A percentile compares a stretch with the other conserved stretches of the same genome.
Evolutionary conservation across 768 basidiomycete species (phyloP).

Genomic region (Pholiota molesta): DNA sequence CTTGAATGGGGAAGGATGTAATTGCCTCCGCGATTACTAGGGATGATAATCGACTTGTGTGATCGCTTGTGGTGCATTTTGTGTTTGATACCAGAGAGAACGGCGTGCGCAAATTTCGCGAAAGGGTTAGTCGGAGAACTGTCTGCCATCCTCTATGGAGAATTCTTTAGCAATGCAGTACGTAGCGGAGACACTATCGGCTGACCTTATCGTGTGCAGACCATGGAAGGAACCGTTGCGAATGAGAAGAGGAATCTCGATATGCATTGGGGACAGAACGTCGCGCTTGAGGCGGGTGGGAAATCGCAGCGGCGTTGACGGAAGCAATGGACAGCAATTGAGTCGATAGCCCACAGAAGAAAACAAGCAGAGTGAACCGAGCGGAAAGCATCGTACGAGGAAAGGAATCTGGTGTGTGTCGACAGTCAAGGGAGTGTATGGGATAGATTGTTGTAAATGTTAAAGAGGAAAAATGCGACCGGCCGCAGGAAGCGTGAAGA

Average conservation of each 20-base stretch:
- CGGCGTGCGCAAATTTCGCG: slow-evolving; percentile 12
- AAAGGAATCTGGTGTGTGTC: slow-evolving; percentile 4
- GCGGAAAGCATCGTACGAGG: slow-evolving; percentile 47
- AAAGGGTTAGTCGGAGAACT: slow-evolving; percentile 11
- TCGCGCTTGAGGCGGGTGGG: slow-evolving; percentile 6
- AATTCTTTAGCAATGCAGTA: neutral
- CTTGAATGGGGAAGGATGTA: slow-evolving; percentile 20
- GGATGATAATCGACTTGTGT: slow-evolving; percentile 19
- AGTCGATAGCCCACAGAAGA: slow-evolving; percentile 47
- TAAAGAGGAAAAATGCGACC: slow-evolving; percentile 23
- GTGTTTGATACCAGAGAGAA: slow-evolving; percentile 13
- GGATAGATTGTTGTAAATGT: slow-evolving; percentile 12
- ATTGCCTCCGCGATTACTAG: slow-evolving; percentile 18
- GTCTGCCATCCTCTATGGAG: slow-evolving; percentile 13
- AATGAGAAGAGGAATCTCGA: neutral
- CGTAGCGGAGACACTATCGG: slow-evolving; percentile 1
- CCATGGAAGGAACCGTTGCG: slow-evolving; percentile 9
- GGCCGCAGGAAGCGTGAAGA: slow-evolving; percentile 25
- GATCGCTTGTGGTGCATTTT: slow-evolving; percentile 15
- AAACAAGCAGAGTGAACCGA: slow-evolving; percentile 48
- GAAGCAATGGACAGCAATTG: slow-evolving; percentile 36
- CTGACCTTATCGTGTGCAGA: slow-evolving; percentile 16
- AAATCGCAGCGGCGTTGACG: slow-evolving; percentile 22
- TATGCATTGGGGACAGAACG: neutral
- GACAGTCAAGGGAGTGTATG: slow-evolving; percentile 19